These are phyloP conservation scores for Sherardia arvensis DNA, from an alignment of 257 asterid species.

Conservation along the genomic window DNA sequence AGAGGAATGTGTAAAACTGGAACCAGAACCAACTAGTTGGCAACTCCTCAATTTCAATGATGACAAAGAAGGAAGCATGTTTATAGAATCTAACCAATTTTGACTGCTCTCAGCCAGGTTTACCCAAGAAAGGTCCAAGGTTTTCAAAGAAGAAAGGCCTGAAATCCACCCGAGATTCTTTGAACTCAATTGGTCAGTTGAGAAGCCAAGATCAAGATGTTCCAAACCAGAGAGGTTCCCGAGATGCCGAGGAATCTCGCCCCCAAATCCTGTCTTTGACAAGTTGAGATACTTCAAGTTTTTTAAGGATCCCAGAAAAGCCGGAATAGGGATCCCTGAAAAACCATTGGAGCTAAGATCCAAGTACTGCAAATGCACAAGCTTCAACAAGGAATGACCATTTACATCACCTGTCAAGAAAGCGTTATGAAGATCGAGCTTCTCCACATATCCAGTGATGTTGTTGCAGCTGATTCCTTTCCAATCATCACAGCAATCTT, in stretches of 20 bases:
- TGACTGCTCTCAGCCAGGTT: neutral
- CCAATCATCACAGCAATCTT: slow-evolving; percentile 2
- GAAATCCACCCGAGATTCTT: slow-evolving; percentile 15
- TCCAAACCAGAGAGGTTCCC: slow-evolving; percentile 20
- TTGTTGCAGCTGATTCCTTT: neutral
- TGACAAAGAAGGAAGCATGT: neutral
- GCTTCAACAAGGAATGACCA: neutral
- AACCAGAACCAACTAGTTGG: neutral
- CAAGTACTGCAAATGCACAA: neutral
- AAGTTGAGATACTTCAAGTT: slow-evolving; percentile 16
- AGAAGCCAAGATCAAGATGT: slow-evolving; percentile 3
- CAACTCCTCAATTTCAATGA: neutral
- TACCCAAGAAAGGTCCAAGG: neutral
- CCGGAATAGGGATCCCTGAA: neutral
- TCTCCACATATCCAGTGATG: slow-evolving; percentile 1
- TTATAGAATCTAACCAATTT: neutral
- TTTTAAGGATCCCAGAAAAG: neutral
- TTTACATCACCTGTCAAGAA: neutral
- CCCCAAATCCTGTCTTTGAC: slow-evolving; percentile 13
- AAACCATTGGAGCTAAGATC: slow-evolving; percentile 2
- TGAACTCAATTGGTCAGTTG: neutral
- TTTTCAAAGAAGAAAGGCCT: slow-evolving; percentile 6
- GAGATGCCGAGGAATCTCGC: slow-evolving; percentile 9
- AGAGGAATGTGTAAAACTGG: neutral
- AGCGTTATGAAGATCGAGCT: neutral